Base-by-base conservation (phyloP, 2,329 filamentous ascomycete species). In the Fusarium sp. region DNA sequence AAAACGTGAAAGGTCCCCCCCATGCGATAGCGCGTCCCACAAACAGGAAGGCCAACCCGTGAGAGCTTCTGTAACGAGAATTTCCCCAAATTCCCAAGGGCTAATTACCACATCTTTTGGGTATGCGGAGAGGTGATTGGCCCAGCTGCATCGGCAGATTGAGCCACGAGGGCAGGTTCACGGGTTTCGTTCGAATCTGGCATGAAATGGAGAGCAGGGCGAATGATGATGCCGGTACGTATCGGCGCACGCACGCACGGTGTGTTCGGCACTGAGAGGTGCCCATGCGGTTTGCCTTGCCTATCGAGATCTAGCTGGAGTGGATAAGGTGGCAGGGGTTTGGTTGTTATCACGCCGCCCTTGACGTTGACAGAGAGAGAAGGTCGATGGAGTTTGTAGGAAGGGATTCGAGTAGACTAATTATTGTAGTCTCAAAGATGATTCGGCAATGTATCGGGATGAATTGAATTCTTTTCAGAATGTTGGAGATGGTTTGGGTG, bases 11-110 rank as follows among this genome's bases (percentile, higher is more conserved):
- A 9, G 25, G 27, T 29, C 27, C 7, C 27, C 7, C 46, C 36
- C 27, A 20, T 10, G 31, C 20, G 49, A 58, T 49, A 69, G 58
- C 54, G 38, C 44, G 58, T 34, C 49, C 40, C 34, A 36, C 20
- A 61, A 70, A 68, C 44, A 68, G 67, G 67, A 69, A 69, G 40
- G 67, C 63, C 38, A 69, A 61, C 64, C 67, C 67, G 67, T 33
- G 27, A 46, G 40, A 57, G 34, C 29, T 11, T 55, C 38, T 49
- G 33, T 67, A 50, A 33, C 51, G 36, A 51, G 54, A 42, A 16
- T 50, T 54, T 18, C 46, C 34, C 16, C 61, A 33, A 29, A 46
- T 23, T 49, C 38, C 38, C 10, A 25, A 46, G 34, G 49, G 16
- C 27, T 16, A 49, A 59, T 44, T 60, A 61, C 63, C 51, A 58